Base-by-base conservation (phyloP, 2,329 filamentous ascomycete genomes). In the Talaromyces albobiverticillius region DNA sequence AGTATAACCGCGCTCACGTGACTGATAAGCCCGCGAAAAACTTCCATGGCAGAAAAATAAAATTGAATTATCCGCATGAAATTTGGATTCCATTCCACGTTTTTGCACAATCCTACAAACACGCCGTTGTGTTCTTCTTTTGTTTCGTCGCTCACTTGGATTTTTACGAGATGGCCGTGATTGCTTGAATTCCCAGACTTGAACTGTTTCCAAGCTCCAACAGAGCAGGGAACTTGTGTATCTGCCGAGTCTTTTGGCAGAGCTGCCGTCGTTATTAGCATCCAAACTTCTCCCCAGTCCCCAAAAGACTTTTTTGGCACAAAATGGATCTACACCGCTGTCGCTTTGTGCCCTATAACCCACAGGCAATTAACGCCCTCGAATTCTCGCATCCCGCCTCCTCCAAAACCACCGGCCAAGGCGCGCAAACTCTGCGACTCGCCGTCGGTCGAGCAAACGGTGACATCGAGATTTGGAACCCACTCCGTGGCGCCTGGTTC, bases 391-490 rank as follows among this genome's bases (percentile, higher is more conserved):
- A 96, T 69, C 79, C 88, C 18, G 79, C 71, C 20, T 76, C 71
- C 59, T 75, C 71, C 69, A 74, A 73, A 61, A 64, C 69, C 59
- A 61, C 67, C 23, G 71, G 71, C 60, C 77, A 79, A 64, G 72
- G 74, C 49, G 79, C 81, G 20, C 82, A 79, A 58, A 84, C 80
- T 50, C 80, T 90, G 53, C 85, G 91, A 62, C 82, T 97, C 52
- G 94, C 94, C 2, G 83, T 99, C 64, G 94, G 94, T 57, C 87
- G 94, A 61, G 88, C 90, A 55, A 96, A 97, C 70, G 94, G 94
- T 63, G 90, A 96, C 67, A 94, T 99, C 63, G 94, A 99, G 75
- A 91, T 99, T 60, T 99, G 94, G 94, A 96, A 96, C 71, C 91
- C 93, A 3, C 76, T 86, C 51, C 83, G 83, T 60, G 90, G 89